Evolutionary conservation across 257 asterid genomes (phyloP).

Genomic region (Fraxinus quadrangulata): DNA sequence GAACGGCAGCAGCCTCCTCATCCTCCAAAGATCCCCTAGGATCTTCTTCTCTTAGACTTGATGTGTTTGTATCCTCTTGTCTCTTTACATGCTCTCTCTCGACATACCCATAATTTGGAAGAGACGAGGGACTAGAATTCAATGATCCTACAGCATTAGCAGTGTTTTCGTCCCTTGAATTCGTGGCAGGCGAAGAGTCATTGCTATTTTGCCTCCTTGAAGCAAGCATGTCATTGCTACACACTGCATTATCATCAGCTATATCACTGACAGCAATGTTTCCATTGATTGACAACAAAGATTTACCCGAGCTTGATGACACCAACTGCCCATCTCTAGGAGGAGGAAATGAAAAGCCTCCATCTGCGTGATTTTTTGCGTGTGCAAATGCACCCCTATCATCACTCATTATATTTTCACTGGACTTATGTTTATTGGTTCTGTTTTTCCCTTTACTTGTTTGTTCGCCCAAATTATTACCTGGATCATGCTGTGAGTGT

Average conservation of each 20-base stretch:
- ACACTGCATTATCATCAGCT: constrained; percentile 49
- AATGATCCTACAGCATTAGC: constrained; percentile 59
- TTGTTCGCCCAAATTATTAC: constrained; percentile 44
- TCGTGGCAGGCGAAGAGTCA: constrained; percentile 64
- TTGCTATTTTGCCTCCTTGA: constrained; percentile 65
- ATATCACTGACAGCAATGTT: constrained; percentile 50
- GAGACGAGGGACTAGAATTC: constrained; percentile 82
- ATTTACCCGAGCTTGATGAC: constrained; percentile 51
- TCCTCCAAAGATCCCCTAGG: constrained; percentile 74
- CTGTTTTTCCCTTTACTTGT: constrained; percentile 48
- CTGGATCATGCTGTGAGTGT: constrained; percentile 44
- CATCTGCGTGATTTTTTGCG: constrained; percentile 52
- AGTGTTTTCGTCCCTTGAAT: constrained; percentile 63
- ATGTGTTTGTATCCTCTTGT: constrained; percentile 47
- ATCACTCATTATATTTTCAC: constrained; percentile 42
- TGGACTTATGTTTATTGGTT: constrained; percentile 46
- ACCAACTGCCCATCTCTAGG: constrained; percentile 74
- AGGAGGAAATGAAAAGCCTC: constrained; percentile 93
- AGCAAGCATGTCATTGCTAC: constrained; percentile 63
- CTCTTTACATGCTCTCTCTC: constrained; percentile 54
- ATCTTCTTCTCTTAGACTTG: constrained; percentile 62
- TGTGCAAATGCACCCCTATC: constrained; percentile 42
- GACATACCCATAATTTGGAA: constrained; percentile 69
- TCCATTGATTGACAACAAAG: constrained; percentile 68
- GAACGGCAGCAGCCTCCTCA: constrained; percentile 94